Evolutionary conservation across 2,329 filamentous ascomycete species (phyloP), one percentile per base, ranked within the genome.

Genomic region (Elsinoe perseae): DNA sequence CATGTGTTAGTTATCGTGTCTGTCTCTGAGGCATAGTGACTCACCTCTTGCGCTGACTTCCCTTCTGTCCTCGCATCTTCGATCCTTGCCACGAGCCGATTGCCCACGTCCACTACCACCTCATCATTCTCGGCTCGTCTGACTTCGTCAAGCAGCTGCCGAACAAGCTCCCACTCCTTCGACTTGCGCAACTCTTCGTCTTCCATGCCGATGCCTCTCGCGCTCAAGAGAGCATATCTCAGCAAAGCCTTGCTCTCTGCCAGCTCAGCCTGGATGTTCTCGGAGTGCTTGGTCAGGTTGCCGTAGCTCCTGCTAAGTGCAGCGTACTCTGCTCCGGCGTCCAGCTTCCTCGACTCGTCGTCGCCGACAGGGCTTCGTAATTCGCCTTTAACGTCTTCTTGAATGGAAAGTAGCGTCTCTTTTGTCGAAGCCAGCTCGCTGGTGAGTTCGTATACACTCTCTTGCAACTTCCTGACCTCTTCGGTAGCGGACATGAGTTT

Each of bases 381-480:
- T 20, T 12, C 40, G 5, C 16, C 21, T 32, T 18, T 36, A 12
- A 30, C 32, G 18, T 38, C 20, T 7, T 36, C 25, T 21, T 43
- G 52, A 7, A 57, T 10, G 18, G 59, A 52, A 28, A 59, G 40
- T 2, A 59, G 40, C 10, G 42, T 59, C 20, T 61, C 60, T 46
- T 63, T 60, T 27, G 62, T 57, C 14, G 60, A 58, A 6, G 61
- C 57, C 23, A 61, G 52, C 42, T 64, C 60, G 5, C 60, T 54
- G 10, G 57, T 61, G 2, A 60, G 21, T 16, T 43, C 50, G 38
- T 61, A 60, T 25, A 58, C 59, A 21, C 59, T 61, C n/a, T 54
- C 60, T 38, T 62, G 66, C 30, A 72, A 62, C 44, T 70, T 69
- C 42, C 68, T 63, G 4, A 70, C 43, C 44, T 62, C 60, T 12